These are phyloP conservation scores for Rosa multiflora DNA, from an alignment of 306 rosid genomes.

Conservation along the genomic window DNA sequence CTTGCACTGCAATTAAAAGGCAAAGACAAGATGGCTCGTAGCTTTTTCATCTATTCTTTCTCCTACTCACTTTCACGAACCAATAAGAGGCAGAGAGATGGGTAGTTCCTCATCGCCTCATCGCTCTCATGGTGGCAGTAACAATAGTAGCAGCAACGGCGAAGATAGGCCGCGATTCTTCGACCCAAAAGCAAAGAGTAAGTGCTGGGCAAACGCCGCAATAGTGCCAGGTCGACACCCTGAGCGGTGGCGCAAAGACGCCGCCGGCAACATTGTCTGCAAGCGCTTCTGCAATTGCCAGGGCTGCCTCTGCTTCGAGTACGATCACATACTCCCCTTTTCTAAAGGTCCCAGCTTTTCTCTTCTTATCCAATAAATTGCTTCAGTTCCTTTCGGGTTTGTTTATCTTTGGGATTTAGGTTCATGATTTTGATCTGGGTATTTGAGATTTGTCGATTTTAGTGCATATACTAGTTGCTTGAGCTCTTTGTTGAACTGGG, in stretches of 20 bases:
- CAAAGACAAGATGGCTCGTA: no score
- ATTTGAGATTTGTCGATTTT: not conserved
- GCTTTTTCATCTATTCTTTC: not conserved
- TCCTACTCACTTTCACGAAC: not conserved
- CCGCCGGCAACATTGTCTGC: conserved; percentile 88
- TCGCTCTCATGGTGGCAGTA: conserved; percentile 39
- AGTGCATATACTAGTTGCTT: not conserved
- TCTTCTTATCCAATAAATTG: not conserved
- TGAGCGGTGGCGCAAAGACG: conserved; percentile 93
- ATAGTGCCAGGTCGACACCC: conserved; percentile 84
- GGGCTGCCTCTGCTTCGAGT: conserved; percentile 95
- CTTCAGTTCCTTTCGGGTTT: not conserved
- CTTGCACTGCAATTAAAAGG: no score
- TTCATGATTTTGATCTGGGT: conserved; percentile 3
- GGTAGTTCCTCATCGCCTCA: conserved; percentile 48
- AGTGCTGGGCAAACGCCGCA: conserved; percentile 74
- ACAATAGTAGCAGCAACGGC: conserved; percentile 10
- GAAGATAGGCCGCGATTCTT: conserved; percentile 67
- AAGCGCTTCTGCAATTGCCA: conserved; percentile 86
- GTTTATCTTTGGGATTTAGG: not conserved
- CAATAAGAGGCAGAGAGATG: conserved; percentile 28
- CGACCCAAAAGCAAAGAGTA: conserved; percentile 59
- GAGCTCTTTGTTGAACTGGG: conserved; percentile 9
- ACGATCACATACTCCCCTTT: conserved; percentile 83
- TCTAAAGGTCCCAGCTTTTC: conserved; percentile 60